Base-by-base conservation (phyloP, 1,139 yeast genomes). In the Debaryomyces sp. region DNA sequence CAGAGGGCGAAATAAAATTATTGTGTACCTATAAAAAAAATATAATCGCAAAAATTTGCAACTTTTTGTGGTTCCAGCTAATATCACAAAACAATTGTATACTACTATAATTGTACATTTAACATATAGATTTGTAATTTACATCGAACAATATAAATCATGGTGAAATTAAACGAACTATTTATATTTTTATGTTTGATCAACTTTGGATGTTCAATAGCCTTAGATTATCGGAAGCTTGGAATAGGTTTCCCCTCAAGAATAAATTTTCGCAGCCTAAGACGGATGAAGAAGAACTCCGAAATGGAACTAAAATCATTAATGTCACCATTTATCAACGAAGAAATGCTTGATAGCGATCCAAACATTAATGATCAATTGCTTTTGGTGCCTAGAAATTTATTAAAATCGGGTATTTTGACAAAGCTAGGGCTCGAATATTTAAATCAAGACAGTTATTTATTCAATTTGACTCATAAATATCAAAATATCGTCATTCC, bases 11-110 rank as follows among this genome's bases (percentile, higher is more conserved):
- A 63, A 68, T 45, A 70, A 67, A 49, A 68, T 71, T 18, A 60
- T 71, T 26, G 74, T 72, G n/a, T 72, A 71, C 49, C 69, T 74
- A 10, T 54, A 27, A 44, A 54, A 55, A 35, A 56, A 37, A 15
- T 24, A 22, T 8, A 7, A 24, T 23, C 18, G 30, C 46, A 44
- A 27, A n/a, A 27, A 43, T 37, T 32, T 43, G 49, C 49, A 27
- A 43, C 29, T 37, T 41, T 37, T 35, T 45, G 47, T 44, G 41
- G 48, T 35, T 36, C 15, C 15, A 37, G 10, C 5, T 15, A 21
- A 27, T 29, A 43, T 44, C 26, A 13, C 38, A 33, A 41, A 41
- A 41, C 18, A 30, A 18, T 15, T 18, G 9, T 5, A 8, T 22
- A 8, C 6, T 22, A 21, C 10, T 9, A 9, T 13, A 21, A 12